Evolutionary conservation across 345 rosid genomes (phyloP), one percentile per base, ranked within the genome.

Genomic region (Acer yangbiense): DNA sequence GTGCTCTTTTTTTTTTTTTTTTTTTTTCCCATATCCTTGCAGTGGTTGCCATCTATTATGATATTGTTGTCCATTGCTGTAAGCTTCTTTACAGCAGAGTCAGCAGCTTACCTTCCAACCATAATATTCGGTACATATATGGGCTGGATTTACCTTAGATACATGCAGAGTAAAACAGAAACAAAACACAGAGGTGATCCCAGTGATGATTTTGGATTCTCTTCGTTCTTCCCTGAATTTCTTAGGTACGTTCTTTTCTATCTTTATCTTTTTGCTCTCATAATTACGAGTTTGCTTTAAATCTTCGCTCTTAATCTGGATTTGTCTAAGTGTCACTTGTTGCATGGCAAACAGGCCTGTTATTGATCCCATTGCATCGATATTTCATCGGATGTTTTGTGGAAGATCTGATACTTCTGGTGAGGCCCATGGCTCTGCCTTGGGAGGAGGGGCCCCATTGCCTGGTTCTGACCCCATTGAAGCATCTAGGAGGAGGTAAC

Each of bases 381-480:
- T 97, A 79, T 92, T 89, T 86, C 92, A 91, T 66, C 93, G 96
- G 72, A 74, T 94, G 90, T 84, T 89, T 62, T 97, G 98, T 80
- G 97, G 98, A 84, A 91, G 88, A 84, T 82, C 90, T 23, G 87
- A 87, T 82, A 66, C 72, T 74, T 79, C 86, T 12, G 58, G 72
- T 64, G 93, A 90, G 50, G 86, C 68, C 71, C 85, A 89, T 20
- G 93, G 85, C 80, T 78, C 89, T 74, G 76, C 87, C 2, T 55
- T 91, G 71, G 91, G 92, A 17, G 89, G 92, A 57, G 86, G 92
- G 58, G 86, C 92, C 50, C 84, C 97, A 23, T 86, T 97, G 80
- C 98, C 91, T n/a, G 98, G 98, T 78, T 97, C 98, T 75, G 98
- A 97, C 80, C 93, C 98, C 54, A 87, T 90, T 55, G 99, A 97